Evolutionary conservation across 1,284 basidiomycete species (phyloP), one percentile per base, ranked within the genome.

Genomic region (Sporisorium graminicola): DNA sequence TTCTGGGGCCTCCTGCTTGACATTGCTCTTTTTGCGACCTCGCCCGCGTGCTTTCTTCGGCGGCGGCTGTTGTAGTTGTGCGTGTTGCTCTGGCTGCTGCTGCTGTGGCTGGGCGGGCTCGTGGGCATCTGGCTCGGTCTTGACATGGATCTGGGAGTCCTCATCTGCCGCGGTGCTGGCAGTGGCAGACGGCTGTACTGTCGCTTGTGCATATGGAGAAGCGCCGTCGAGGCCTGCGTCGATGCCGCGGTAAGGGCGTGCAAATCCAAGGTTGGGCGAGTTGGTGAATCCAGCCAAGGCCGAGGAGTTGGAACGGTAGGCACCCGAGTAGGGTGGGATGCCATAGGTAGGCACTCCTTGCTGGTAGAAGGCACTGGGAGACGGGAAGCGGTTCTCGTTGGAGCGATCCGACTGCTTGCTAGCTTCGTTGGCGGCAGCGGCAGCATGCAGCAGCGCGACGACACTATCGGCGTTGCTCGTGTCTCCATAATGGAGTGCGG

Each of bases 311-410:
- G 72, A 74, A 24, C 72, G 72, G 24, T 74, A 74, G 44, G 72
- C 64, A 43, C 70, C 63, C 40, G 75, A 67, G 37, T 77, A 77
- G 1, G 75, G 75, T n/a, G 70, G 75, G 22, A 77, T 74, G 40
- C 66, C 75, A 20, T 77, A 77, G 18, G 75, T 73, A 9, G 75
- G 75, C 31, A 73, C 58, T 35, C 77, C 77, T 53, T 79, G 77
- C 54, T 79, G 77, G 50, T 78, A 79, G 42, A 81, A 81, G 35
- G 77, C 75, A 27, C 63, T 70, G 5, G 79, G 79, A 37, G 79
- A 81, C 3, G 79, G 75, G 62, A 75, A 81, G 18, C 79, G 74
- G 50, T 79, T 76, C 58, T 77, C 75, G 51, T 74, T 67, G 61
- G 70, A 66, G 40, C 75, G 75, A 24, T 77, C 75, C 6, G 63